Evolutionary conservation across 2,329 filamentous ascomycete species (phyloP).

Genomic region (Tolypocladium paradoxum): DNA sequence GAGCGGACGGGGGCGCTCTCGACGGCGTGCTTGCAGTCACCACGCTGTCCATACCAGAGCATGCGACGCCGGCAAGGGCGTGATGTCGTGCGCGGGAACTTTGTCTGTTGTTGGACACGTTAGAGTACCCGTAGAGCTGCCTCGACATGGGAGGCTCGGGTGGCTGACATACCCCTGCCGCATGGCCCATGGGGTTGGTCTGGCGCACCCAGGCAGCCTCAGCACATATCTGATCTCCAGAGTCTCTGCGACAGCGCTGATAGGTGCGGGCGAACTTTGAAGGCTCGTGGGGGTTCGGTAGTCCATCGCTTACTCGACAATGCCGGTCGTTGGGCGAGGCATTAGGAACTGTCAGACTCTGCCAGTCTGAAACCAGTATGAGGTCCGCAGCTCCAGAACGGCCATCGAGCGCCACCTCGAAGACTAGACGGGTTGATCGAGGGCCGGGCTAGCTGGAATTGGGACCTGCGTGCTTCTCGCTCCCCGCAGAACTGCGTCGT

Average conservation of each 20-base stretch:
- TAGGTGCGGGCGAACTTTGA: neutral
- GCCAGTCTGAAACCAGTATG: neutral
- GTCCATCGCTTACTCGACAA: too few relatives aligned
- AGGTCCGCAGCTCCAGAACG: neutral
- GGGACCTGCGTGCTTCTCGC: neutral
- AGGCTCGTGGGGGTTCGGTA: too few relatives aligned
- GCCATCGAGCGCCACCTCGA: neutral
- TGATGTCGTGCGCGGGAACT: neutral
- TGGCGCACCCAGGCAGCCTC: neutral
- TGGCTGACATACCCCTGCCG: neutral
- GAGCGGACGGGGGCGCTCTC: neutral
- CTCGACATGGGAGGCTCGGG: neutral
- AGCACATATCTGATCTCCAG: neutral
- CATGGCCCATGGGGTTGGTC: neutral
- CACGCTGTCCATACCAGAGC: neutral
- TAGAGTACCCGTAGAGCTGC: too few relatives aligned
- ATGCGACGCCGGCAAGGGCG: neutral
- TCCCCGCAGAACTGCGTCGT: neutral
- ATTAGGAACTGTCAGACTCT: neutral
- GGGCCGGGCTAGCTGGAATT: neutral
- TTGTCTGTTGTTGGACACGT: neutral
- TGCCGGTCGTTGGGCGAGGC: too few relatives aligned
- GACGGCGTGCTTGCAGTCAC: neutral
- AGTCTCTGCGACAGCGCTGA: neutral
- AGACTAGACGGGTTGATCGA: neutral